Evolutionary conservation across 805 yeast species (phyloP).

Genomic region (Cyberlindnera xylosilytica): DNA sequence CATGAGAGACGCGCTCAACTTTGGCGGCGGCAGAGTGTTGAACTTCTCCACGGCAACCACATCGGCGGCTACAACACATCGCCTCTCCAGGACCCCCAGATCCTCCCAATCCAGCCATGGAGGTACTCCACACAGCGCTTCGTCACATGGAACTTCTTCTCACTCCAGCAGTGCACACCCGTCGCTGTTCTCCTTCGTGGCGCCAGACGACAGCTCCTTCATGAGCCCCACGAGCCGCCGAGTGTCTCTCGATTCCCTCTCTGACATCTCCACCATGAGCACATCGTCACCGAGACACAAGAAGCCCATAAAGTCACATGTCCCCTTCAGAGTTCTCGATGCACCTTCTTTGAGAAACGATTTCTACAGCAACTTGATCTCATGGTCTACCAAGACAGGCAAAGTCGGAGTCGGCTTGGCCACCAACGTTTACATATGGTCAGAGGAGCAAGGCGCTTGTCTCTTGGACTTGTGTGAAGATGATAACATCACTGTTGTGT

Average conservation of each 20-base stretch:
- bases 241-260: conserved; percentile 6
- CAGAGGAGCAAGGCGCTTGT: conserved; percentile 43
- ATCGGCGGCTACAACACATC: conserved; percentile 2
- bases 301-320: conserved; percentile 33
- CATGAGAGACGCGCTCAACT: conserved; percentile 51
- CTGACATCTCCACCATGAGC: conserved; percentile 15
- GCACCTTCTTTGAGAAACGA: conserved; percentile 76
- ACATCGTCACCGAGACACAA: conserved; percentile 12
- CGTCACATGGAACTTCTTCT: too few species aligned
- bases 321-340: conserved; percentile 52
- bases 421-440: conserved; percentile 59
- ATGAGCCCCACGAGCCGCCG: conserved; percentile 6
- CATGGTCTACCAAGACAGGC: conserved; percentile 59
- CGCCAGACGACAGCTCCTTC: conserved; percentile 3
- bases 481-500: conserved; percentile 52
- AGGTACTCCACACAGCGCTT: not conserved
- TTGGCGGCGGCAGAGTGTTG: conserved; percentile 41
- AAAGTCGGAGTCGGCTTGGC: conserved; percentile 68
- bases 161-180: too few species aligned
- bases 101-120: not conserved
- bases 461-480: conserved; percentile 37
- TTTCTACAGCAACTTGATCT: conserved; percentile 69
- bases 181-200: not conserved
- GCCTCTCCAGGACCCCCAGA: not conserved
- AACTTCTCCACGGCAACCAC: conserved; percentile 26